Base-by-base conservation (phyloP, 352 stramenopile genomes). In the Pythium plurisporium region DNA sequence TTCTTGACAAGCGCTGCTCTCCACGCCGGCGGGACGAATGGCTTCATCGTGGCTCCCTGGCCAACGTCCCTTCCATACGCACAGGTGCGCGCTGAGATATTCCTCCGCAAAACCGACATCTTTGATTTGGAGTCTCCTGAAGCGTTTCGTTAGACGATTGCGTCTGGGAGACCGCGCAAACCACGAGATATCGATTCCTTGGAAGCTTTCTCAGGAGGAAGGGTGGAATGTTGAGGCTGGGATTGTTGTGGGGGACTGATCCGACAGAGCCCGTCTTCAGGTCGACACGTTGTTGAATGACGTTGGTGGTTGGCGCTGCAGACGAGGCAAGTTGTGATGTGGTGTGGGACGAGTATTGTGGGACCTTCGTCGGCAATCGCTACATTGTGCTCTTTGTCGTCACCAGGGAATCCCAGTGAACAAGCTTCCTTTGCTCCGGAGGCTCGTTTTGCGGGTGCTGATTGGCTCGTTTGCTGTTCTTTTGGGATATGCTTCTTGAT, bases 121-220 rank as follows among this genome's bases (percentile, higher is more conserved):
- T 38, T 15, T 37, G 44, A 51, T 51, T 31, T 38, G 26, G 44
- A 51, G 44, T 26, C n/a, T 51, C n/a, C 44, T 27, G 44, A 51
- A 51, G 44, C 44, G 25, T 51, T 51, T 51, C 44, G 44, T 51
- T 51, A 51, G n/a, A 51, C 44, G 44, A 51, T 38, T 51, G 44
- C 44, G 29, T 51, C 44, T 27, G 26, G 29, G 15, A 51, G 27
- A 26, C 44, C 44, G 44, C 44, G n/a, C 44, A 51, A 31, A 51
- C 44, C 27, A 31, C n/a, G 15, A 40, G 29, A 51, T 38, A 10
- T 26, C 26, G 29, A 37, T 40, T 37, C 25, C 44, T 11, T 29
- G 11, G 27, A 51, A 34, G n/a, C 8, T 17, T 29, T 8, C 40
- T 47, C 40, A 10, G 9, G 20, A 29, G 4, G 25, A 17, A 33